These are phyloP conservation scores for Zymoseptoria crescenta DNA, from an alignment of 2,329 filamentous ascomycete species.

Conservation along the genomic window DNA sequence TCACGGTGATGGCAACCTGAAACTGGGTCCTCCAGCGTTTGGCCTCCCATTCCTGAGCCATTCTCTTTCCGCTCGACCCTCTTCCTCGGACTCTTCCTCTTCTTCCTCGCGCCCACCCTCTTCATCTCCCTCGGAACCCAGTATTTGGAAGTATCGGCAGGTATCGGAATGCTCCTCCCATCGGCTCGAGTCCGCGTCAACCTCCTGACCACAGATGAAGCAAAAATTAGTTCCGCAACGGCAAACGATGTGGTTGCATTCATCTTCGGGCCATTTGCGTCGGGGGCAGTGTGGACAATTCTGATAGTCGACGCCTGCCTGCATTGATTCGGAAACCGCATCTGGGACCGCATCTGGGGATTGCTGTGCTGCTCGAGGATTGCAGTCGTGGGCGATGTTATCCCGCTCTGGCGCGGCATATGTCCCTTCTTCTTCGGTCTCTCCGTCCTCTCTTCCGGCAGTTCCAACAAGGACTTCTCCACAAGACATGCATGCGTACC, in stretches of 20 bases:
- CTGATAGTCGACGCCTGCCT: conserved; percentile 13
- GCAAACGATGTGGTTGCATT: conserved; percentile 15
- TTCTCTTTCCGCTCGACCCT: background rate
- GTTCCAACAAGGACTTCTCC: background rate
- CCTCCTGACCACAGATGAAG: conserved; percentile 3
- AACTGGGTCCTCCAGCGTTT: background rate
- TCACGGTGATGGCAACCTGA: no score
- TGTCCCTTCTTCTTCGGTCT: background rate
- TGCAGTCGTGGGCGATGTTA: conserved; percentile 9
- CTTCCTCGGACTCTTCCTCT: background rate
- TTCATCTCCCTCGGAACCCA: no score
- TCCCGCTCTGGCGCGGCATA: background rate
- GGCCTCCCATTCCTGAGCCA: background rate
- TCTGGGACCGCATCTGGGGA: conserved; percentile 6
- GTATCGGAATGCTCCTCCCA: background rate
- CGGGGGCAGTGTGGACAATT: conserved; percentile 12
- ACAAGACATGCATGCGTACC: conserved; percentile 3
- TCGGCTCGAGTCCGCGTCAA: background rate
- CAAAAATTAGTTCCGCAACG: conserved; percentile 11
- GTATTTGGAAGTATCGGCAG: background rate
- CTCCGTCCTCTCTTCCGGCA: background rate
- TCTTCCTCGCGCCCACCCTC: background rate
- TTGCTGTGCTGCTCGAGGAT: background rate
- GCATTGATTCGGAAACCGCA: conserved; percentile 8
- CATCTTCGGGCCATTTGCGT: conserved; percentile 7